Base-by-base conservation (phyloP, 2,329 filamentous ascomycete genomes). In the Colletotrichum liriopes region DNA sequence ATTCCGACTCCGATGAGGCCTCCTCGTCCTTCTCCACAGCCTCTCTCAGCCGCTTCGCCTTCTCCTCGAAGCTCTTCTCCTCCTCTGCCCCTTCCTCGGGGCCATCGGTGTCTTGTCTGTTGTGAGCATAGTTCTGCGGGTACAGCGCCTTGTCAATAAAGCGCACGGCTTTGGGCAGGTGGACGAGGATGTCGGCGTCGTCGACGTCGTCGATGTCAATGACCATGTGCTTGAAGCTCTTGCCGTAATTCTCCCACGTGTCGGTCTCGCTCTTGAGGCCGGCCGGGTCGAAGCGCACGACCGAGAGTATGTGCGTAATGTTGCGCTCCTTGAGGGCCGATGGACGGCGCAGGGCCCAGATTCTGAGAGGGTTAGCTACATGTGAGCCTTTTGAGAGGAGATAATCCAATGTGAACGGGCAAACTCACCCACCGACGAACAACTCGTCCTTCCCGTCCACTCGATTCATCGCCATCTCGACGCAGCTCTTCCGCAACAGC, bases 151-250 rank as follows among this genome's bases (percentile, higher is more conserved):
- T 85, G 77, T 96, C 90, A 76, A 98, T 98, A 82, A 98, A 99
- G 59, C 87, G 88, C 77, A 96, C 93, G 68, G 93, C 93, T 64
- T 86, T 86, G 8, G 95, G 90, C 73, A 98, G 92, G 81, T 97
- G 91, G 74, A 93, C 89, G 23, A 98, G 84, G 63, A 98, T 83
- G 82, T 99, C 94, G 76, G 95, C 92, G 78, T 98, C 94, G 26
- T 96, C 94, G 63, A 95, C 90, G 84, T 99, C 96, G 81, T 98
- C 94, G 54, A 98, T 91, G 75, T 97, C 93, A 75, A 98, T 93
- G 73, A 91, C 88, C 76, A 94, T 87, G 80, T 97, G 94, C 74
- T 91, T 84, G 80, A 91, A 94, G 52, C 87, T 85, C 74, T 89
- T 86, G 78, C 85, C 87, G 74, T 83, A 84, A 61, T 86, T 84